These are phyloP conservation scores for Psilocybe tampanensis DNA, from an alignment of 768 basidiomycete species.

Conservation along the genomic window DNA sequence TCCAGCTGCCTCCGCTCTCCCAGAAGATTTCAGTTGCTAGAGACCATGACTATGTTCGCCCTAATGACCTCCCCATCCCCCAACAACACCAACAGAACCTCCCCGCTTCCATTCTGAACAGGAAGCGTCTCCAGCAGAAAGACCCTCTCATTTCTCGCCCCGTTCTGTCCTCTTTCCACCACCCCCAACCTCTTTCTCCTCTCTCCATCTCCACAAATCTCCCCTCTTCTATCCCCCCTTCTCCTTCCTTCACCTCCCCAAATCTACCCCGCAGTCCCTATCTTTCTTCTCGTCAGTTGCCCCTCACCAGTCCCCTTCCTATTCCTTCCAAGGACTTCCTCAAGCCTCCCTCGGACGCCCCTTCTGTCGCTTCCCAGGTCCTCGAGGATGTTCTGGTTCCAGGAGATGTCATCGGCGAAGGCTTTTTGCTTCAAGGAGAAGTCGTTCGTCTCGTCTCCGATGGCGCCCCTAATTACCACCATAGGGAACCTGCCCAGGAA, in stretches of 20 bases:
- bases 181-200: conserved; percentile 19
- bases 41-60: conserved; percentile 40
- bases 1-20: conserved; percentile 43
- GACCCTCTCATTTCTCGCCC: conserved; percentile 27
- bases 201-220: conserved; percentile 33
- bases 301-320: conserved; percentile 32
- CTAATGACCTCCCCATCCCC: conserved; percentile 39
- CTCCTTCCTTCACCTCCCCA: conserved; percentile 38
- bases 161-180: conserved; percentile 23
- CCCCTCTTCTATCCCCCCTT: conserved; percentile 36
- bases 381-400: conserved; percentile 67
- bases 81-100: neutral
- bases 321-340: conserved; percentile 23
- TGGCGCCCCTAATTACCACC: conserved; percentile 33
- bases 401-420: conserved; percentile 77
- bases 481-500: conserved; percentile 55
- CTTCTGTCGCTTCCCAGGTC: conserved; percentile 39
- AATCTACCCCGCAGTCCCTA: conserved; percentile 39
- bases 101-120: conserved; percentile 23
- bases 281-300: conserved; percentile 35
- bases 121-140: conserved; percentile 43
- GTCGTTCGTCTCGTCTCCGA: conserved; percentile 58
- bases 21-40: conserved; percentile 31
- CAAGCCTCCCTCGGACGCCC: conserved; percentile 20
- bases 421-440: conserved; percentile 67